Base-by-base conservation (phyloP, 73 alveolate genomes). In the Tetrahymena elliotti region DNA sequence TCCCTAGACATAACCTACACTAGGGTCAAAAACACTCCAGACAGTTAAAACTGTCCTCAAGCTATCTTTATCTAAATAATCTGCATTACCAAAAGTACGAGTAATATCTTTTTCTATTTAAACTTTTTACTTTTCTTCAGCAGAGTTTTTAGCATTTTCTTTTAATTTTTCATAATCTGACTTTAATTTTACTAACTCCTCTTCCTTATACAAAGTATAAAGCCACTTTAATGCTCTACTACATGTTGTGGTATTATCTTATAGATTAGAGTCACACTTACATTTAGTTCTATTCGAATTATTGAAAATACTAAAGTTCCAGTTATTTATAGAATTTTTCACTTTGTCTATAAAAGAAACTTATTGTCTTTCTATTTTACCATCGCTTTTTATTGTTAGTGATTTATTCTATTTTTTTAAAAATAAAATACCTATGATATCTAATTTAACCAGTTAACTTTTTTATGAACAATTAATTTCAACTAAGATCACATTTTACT, bases 1-100 rank as follows among this genome's bases (percentile, higher is more conserved):
- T 36, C 98, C 98, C 54, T 97, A 83, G 6, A 97, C 98, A 93
- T 96, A 97, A 35, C 98, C 97, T 40, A 94, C 95, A 24, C 88
- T 31, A 10, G 88, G 88, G 22, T 68, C 88, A 68, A 68, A 68
- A 16, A 68, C 88, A 68, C 88, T 68, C 88, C 88, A 68, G 10
- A 68, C 88, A 4, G 34, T 27, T 27, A 68, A 31, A 0, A 68
- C 38, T 10, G 37, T 68, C n/a, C 88, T 11, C 16, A 68, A 36
- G 0, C 3, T 36, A 68, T 68, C 88, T n/a, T 31, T 68, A 24
- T 68, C 88, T 68, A 68, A 68, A 68, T 68, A 68, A 6, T 68
- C 88, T 18, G 88, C 88, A 24, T 68, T 68, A 27, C 88, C 88
- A 31, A 68, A 68, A 22, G 88, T 68, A 16, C 88, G 88, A 68